Conservation (phyloP, 2,329 filamentous ascomycete genomes). For the Akanthomyces lecanii region DNA sequence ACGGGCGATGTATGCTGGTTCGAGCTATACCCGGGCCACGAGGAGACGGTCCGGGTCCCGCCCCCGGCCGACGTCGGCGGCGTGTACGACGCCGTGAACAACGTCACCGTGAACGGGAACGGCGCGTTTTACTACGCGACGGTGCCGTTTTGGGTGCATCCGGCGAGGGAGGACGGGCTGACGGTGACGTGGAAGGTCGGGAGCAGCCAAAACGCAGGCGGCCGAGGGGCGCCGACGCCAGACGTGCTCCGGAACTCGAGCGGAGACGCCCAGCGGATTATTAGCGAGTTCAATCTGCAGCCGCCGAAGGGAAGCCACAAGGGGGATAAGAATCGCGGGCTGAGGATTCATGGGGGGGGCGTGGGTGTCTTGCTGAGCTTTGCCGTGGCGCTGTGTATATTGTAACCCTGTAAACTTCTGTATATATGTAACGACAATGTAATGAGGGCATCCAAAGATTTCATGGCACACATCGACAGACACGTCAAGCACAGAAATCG, state of each 20-base stretch:
- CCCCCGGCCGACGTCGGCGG: not conserved
- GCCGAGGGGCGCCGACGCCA: not conserved
- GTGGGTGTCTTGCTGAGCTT: not conserved
- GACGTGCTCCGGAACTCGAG: not conserved
- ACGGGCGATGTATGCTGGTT: slow-evolving; percentile 5
- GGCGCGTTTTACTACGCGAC: slow-evolving; percentile 2
- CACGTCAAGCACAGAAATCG: not conserved
- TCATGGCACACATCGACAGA: not conserved
- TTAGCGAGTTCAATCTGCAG: not conserved
- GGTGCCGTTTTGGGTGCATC: slow-evolving; percentile 1
- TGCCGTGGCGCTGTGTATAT: not conserved
- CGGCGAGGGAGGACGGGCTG: not conserved
- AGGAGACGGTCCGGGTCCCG: not conserved
- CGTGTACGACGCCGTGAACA: not conserved
- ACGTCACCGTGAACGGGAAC: slow-evolving; percentile 1
- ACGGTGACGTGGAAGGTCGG: slow-evolving; percentile 7
- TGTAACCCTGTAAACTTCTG: not conserved
- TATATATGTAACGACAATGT: not conserved
- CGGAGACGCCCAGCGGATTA: not conserved
- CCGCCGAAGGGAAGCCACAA: not conserved
- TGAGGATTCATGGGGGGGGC: not conserved
- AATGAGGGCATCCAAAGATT: not conserved
- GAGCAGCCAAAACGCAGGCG: not conserved
- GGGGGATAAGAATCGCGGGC: not conserved
- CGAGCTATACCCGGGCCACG: slow-evolving; percentile 4